Base-by-base conservation (phyloP, 805 yeast species). In the Lachancea sp. region DNA sequence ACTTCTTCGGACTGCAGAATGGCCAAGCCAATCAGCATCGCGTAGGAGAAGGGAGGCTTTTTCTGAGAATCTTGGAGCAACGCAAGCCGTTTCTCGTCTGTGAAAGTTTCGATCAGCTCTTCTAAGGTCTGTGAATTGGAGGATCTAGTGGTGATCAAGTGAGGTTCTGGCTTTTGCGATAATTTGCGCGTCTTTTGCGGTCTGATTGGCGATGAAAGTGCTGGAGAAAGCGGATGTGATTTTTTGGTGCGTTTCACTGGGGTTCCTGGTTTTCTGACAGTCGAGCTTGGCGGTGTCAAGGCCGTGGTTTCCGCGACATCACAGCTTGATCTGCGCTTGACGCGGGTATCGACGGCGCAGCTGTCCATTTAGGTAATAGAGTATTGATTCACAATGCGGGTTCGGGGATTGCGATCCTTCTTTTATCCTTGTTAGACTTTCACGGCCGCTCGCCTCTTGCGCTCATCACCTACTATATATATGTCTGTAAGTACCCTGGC, bases 11-110 rank as follows among this genome's bases (percentile, higher is more conserved):
- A 80, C 49, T 93, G 78, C 52, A 91, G 69, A 40, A 91, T 85
- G 1, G 98, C 91, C 83, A 91, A 82, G 1, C 96, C 96, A 51
- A 91, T 91, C 48, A 91, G 73, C 42, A 89, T 82, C 3, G 99
- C 99, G 60, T 91, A 91, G 5, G 96, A 87, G 63, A 81, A 90
- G 0, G 96, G 96, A 1, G 99, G 99, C 63, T 93, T 91, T 11
- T 61, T 51, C 18, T 50, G 31, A 1, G 44, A 48, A 29, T 52
- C 56, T 34, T 47, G 52, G 4, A 52, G 40, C 27, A 39, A 40
- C 36, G 36, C 32, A 30, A 45, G 31, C 19, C 38, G 18, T 38
- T 49, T n/a, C 20, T 41, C 26, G 42, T 49, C 44, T 18, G 48
- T 27, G 34, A 62, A 48, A 4, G 63, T 55, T 20, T 52, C 52